Percentiles rank a stretch among this genome's conserved stretches.
Evolutionary conservation across 176 grass and related monocot genomes (phyloP).

Genomic region (Saccharum spontaneum): DNA sequence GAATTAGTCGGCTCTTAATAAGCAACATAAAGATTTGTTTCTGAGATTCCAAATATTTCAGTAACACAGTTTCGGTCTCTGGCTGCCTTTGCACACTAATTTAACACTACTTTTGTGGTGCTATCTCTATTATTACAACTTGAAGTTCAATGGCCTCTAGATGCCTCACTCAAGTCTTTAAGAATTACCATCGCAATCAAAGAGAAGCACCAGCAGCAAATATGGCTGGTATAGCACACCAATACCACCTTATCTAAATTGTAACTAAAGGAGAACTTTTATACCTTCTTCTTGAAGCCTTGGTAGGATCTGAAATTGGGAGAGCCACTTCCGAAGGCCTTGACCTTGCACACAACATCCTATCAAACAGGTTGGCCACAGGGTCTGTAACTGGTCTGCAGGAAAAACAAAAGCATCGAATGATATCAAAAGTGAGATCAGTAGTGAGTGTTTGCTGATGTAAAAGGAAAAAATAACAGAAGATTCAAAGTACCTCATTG

Average conservation of each 20-base stretch:
- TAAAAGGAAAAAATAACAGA: not conserved
- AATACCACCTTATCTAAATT: not conserved
- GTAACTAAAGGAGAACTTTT: not conserved
- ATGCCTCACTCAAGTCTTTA: not conserved
- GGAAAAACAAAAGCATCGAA: conserved; percentile 9
- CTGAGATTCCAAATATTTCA: not conserved
- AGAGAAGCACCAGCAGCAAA: not conserved
- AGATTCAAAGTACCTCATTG: conserved; percentile 58
- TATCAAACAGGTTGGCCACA: conserved; percentile 72
- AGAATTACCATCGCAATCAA: not conserved
- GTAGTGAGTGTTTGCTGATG: not conserved
- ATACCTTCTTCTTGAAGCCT: conserved; percentile 88
- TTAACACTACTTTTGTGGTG: not conserved
- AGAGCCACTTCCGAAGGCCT: conserved; percentile 60
- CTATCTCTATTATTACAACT: not conserved
- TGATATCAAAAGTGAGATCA: not conserved
- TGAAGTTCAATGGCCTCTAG: not conserved
- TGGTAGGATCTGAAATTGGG: conserved; percentile 77
- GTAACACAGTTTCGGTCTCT: not conserved
- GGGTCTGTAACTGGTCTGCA: conserved; percentile 87
- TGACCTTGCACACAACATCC: conserved; percentile 74
- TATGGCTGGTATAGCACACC: not conserved
- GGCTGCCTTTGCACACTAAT: not conserved
- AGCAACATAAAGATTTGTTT: not conserved
- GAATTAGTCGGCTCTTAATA: not conserved